Evolutionary conservation across 2,329 filamentous ascomycete species (phyloP), one percentile per base, ranked within the genome.

Genomic region (Polychaeton citri): DNA sequence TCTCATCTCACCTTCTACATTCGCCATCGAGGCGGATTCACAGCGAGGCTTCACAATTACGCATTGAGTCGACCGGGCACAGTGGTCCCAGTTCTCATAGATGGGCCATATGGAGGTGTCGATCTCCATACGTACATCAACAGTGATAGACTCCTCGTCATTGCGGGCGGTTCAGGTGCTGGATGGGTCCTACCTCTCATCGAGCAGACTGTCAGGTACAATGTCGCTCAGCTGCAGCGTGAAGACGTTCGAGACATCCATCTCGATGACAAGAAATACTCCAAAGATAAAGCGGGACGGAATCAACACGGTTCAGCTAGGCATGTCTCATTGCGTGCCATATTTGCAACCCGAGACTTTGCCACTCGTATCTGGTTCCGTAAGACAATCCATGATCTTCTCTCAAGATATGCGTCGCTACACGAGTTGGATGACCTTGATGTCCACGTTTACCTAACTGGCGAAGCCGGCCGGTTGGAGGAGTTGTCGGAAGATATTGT

Each of bases 101-200:
- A 77, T 28, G 73, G 74, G 0, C 73, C 73, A 0, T 76, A 76
- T 38, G 71, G 74, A 0, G 72, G 72, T 0, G 49, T 72, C 13
- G 51, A 60, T 2, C 46, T 46, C 2, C 44, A 49, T 4, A 59
- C 61, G 32, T 48, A 64, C 10, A 44, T 50, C 0, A 51, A 52
- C 1, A 65, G 63, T 34, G 63, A 71, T 33, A 53, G 52, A 6
- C 50, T 57, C 0, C 48, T 77, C 0, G 50, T 75, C 12, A 51
- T 76, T 3, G 66, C 67, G 0, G 72, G 74, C 7, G 73, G 74
- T 0, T 69, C 72, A 0, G 73, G 73, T 1, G 68, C 65, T 2
- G 69, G 69, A 0, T 71, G 68, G 50, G 62, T 63, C 1, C 47
- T 76, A 0, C 60, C 63, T 0, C 53, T 74, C 4, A 53, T 72